Evolutionary conservation across 1,284 basidiomycete species (phyloP).

Genomic region (Cutaneotrichosporon mucoides): DNA sequence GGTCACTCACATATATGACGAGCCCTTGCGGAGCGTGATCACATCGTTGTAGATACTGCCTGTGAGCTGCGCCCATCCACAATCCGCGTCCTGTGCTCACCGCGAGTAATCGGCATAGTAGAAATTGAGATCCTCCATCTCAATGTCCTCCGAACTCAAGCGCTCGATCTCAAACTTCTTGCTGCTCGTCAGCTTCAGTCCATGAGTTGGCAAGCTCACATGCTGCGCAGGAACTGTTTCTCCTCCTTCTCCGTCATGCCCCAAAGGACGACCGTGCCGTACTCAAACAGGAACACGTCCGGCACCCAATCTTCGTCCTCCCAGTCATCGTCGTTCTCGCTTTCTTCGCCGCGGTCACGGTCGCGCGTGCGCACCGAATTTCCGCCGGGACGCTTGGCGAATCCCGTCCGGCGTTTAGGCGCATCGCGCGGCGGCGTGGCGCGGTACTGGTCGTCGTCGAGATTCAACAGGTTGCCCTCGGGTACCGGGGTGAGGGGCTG

Average conservation of each 20-base stretch:
- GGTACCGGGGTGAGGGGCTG: constrained; percentile 23
- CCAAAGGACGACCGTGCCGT: constrained; percentile 89
- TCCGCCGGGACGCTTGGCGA: constrained; percentile 43
- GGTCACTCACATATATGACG: constrained; percentile 80
- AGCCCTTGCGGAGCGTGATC: constrained; percentile 89
- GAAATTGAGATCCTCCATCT: constrained; percentile 95
- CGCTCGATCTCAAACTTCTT: constrained; percentile 90
- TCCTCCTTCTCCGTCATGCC: constrained; percentile 93
- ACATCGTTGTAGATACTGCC: constrained; percentile 96
- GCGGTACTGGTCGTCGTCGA: constrained; percentile 22
- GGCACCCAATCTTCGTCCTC: constrained; percentile 60
- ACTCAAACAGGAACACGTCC: constrained; percentile 89
- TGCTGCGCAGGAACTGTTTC: constrained; percentile 76
- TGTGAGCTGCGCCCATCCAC: constrained; percentile 8
- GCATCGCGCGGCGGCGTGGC: neutral
- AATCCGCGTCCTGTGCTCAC: constrained; percentile 55
- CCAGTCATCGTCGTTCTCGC: constrained; percentile 50
- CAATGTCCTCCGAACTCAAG: constrained; percentile 73
- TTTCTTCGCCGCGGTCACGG: constrained; percentile 50
- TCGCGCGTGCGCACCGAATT: constrained; percentile 53
- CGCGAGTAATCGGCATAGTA: constrained; percentile 96
- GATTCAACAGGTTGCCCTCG: constrained; percentile 45
- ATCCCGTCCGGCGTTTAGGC: constrained; percentile 39
- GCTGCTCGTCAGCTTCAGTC: constrained; percentile 51
- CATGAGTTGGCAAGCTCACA: no score